phyloP scores from a whole-genome alignment of 176 grass and related monocot species.

The Bromus sterilis region DNA sequence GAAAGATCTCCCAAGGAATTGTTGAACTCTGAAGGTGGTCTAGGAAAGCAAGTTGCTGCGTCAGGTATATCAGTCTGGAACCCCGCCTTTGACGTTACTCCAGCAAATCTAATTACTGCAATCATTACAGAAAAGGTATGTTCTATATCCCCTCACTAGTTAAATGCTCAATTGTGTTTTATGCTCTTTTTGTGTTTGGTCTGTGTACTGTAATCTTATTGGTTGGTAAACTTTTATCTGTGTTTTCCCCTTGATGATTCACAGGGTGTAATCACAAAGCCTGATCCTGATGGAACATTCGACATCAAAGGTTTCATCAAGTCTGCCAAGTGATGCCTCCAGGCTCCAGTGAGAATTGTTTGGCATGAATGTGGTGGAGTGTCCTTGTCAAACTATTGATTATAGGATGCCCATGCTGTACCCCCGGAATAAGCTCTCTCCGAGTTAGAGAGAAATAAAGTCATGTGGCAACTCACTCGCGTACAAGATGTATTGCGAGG shows the following conservation, averaged over 20 bases:
- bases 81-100: constrained; percentile 91
- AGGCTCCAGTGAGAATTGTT: background rate
- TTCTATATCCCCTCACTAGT: background rate
- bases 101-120: constrained; percentile 75
- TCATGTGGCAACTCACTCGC: no score
- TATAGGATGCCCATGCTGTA: constrained; percentile 1
- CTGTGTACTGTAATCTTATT: background rate
- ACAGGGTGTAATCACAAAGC: constrained; percentile 83
- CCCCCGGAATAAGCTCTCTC: background rate
- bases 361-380: background rate
- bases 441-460: constrained; percentile 2
- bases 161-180: background rate
- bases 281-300: constrained; percentile 42
- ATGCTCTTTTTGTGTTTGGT: background rate
- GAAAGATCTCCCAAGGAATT: constrained; percentile 89
- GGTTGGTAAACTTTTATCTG: background rate
- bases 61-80: constrained; percentile 87
- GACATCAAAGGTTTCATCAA: constrained; percentile 68
- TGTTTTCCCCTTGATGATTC: background rate
- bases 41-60: constrained; percentile 85
- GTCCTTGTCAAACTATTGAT: background rate
- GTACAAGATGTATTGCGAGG: background rate
- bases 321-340: constrained; percentile 27
- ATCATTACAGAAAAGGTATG: constrained; percentile 93
- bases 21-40: constrained; percentile 81